Conservation (phyloP, 306 rosid species). For the Prunus padus region DNA sequence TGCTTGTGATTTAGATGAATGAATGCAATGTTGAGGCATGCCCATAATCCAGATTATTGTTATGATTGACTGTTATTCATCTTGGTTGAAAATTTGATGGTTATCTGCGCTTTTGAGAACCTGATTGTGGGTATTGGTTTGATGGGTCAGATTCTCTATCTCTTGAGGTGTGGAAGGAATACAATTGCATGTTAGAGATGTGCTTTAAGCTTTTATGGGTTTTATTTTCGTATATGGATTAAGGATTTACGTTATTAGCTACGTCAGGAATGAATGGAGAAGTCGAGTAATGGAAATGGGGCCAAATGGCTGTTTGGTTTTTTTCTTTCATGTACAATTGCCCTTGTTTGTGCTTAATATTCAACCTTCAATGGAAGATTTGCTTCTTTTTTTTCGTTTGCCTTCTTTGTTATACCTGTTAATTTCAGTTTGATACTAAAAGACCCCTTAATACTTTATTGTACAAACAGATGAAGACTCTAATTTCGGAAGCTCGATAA, state of each 20-base stretch:
- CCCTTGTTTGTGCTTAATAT: background rate
- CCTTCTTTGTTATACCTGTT: background rate
- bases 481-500: background rate
- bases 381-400: background rate
- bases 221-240: background rate
- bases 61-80: background rate
- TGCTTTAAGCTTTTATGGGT: background rate
- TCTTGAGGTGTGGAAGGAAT: background rate
- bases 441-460: background rate
- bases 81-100: constrained; percentile 4
- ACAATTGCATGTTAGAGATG: background rate
- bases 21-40: background rate
- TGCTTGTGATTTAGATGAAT: background rate
- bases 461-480: background rate
- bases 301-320: background rate
- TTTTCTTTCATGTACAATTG: background rate
- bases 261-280: background rate
- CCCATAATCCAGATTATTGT: constrained; percentile 11
- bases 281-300: background rate
- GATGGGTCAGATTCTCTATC: background rate
- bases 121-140: constrained; percentile 3
- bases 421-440: background rate
- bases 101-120: background rate
- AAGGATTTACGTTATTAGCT: background rate
- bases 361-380: background rate